phyloP scores from a whole-genome alignment of 495 filamentous ascomycete species.

The Talaromyces borbonicus region DNA sequence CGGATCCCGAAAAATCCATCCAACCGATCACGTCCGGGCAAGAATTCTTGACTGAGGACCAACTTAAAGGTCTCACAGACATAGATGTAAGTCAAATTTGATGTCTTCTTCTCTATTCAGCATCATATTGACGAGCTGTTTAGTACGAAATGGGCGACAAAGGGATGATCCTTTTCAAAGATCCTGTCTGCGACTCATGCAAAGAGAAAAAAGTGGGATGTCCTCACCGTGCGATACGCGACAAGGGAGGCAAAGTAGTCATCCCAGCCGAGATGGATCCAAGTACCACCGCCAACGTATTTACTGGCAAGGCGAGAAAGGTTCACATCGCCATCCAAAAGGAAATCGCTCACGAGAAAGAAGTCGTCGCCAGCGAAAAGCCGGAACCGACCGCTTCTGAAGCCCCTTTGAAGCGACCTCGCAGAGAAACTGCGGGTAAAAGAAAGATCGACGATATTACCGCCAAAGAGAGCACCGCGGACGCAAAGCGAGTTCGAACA shows the following conservation, averaged over 20 bases:
- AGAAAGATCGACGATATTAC: background rate
- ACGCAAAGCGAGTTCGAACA: background rate
- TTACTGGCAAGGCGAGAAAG: background rate
- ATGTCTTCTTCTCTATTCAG: background rate
- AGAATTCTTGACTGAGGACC: too few species aligned
- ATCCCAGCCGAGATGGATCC: background rate
- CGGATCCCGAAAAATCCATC: too few species aligned
- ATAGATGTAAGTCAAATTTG: too few species aligned
- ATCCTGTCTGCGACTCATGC: slow-evolving; percentile 11
- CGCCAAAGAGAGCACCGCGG: background rate
- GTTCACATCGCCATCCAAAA: too few species aligned
- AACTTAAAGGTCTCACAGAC: too few species aligned
- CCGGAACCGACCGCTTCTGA: background rate
- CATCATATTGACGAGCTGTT: background rate
- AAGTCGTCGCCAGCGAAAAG: background rate
- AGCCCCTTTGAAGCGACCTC: background rate
- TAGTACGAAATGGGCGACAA: background rate
- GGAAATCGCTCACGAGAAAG: background rate
- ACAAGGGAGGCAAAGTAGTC: background rate
- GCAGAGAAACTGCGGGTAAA: background rate
- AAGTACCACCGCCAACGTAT: background rate
- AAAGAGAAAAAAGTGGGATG: slow-evolving; percentile 15
- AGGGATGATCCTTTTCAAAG: background rate
- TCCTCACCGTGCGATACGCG: slow-evolving; percentile 5
- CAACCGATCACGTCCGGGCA: too few species aligned